Conservation (phyloP, 371 early-diverging fungal genomes). For the Sporodiniella umbellata region DNA sequence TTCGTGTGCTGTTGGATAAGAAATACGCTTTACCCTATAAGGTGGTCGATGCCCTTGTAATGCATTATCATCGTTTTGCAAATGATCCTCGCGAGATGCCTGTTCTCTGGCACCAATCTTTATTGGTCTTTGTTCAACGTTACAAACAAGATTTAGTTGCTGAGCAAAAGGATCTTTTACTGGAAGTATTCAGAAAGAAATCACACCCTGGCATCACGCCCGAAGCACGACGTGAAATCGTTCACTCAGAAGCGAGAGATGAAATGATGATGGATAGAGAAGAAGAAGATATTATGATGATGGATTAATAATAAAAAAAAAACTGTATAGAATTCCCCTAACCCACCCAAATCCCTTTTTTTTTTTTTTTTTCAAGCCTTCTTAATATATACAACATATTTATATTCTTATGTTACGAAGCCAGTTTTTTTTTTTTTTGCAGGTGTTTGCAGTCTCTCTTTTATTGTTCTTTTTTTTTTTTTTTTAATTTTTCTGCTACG, state of each 20-base stretch:
- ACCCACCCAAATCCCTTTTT: background rate
- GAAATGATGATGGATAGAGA: slow-evolving; percentile 44
- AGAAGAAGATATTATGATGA: slow-evolving; percentile 32
- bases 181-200: slow-evolving; percentile 78
- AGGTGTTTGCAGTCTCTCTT: no score
- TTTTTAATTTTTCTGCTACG: background rate
- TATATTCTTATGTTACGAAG: background rate
- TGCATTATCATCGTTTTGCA: slow-evolving; percentile 91
- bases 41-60: slow-evolving; percentile 92
- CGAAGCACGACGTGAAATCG: slow-evolving; percentile 90
- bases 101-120: slow-evolving; percentile 96
- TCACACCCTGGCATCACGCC: slow-evolving; percentile 82
- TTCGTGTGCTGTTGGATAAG: slow-evolving; percentile 94
- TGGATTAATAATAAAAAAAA: slow-evolving; percentile 14
- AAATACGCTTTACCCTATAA: slow-evolving; percentile 97
- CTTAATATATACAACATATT: background rate
- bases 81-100: slow-evolving; percentile 83
- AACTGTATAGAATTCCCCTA: background rate
- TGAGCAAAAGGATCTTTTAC: slow-evolving; percentile 90
- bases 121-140: slow-evolving; percentile 93
- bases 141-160: slow-evolving; percentile 94
- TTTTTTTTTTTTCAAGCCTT: background rate
- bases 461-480: background rate
- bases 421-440: background rate
- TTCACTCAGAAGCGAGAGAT: slow-evolving; percentile 60